Base-by-base conservation (phyloP, 805 yeast species). In the Ogataea allantospora region DNA sequence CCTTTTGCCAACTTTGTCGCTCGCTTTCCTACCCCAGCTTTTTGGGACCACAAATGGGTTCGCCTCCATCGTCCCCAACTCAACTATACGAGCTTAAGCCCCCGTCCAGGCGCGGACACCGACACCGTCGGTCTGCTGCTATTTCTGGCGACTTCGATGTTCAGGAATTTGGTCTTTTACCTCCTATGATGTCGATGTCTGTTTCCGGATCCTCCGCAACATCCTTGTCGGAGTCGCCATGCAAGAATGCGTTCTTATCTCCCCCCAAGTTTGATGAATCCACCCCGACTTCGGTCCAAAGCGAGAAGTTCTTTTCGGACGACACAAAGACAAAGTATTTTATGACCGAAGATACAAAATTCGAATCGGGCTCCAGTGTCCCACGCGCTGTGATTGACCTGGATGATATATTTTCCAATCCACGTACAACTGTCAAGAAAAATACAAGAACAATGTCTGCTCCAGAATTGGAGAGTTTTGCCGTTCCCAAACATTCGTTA, bases 121-220 rank as follows among this genome's bases (percentile, higher is more conserved):
- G 85, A 30, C 96, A 88, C 54, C 76, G 86, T 53, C 67, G 96
- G 35, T 87, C 95, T 0, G 88, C 91, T 15, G 95, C 95, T 0
- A 81, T 88, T 6, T 83, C 93, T 7, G 93, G 93, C 4, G 95
- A 88, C 57, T 83, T 86, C 55, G 93, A 84, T 50, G 35, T 59
- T 22, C 53, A 44, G 37, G 60, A 53, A 25, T 35, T 52, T 37
- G 46, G 50, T 4, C 30, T 55, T 6, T 33, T 55, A 9, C 52
- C 27, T 6, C 33, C 34, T 5, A 26, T 23, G 6, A 12, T 42
- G 14, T 46, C 58, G 14, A 41, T 51, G 38, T 46, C 57, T 5
- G 51, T 50, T n/a, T 57, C 62, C 13, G 35, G 40, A 11, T 22
- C 36, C 3, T n/a, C 42, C 9, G 43, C 57, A 7, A 34, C 51